phyloP scores from a whole-genome alignment of 768 basidiomycete genomes.

The Kwoniella pini region DNA sequence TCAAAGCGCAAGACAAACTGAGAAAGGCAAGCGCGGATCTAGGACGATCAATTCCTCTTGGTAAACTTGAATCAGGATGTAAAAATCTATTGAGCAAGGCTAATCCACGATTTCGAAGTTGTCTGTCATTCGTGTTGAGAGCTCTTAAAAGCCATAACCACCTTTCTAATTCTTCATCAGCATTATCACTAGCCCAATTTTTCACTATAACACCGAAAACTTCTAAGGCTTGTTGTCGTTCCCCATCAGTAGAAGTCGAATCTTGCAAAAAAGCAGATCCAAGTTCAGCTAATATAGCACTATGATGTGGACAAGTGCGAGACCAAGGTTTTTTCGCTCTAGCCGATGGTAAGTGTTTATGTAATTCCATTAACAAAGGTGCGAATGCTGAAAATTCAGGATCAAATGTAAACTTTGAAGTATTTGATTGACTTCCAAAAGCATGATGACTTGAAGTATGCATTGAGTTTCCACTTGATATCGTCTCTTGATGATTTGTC shows the following conservation, averaged over 20 bases:
- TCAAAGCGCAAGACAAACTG: conserved; percentile 19
- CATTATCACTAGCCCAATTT: conserved; percentile 39
- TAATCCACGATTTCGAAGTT: conserved; percentile 38
- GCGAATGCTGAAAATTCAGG: conserved; percentile 43
- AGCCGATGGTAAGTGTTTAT: conserved; percentile 42
- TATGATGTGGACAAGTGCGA: conserved; percentile 45
- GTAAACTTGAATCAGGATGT: conserved; percentile 31
- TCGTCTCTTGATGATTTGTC: background rate
- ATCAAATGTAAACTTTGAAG: conserved; percentile 17
- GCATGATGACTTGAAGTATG: conserved; percentile 18
- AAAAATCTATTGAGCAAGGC: conserved; percentile 30
- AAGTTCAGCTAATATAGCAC: conserved; percentile 40
- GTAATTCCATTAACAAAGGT: conserved; percentile 41
- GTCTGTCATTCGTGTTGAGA: conserved; percentile 28
- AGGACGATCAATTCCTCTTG: conserved; percentile 22
- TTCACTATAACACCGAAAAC: conserved; percentile 42
- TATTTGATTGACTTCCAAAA: background rate
- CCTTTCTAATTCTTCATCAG: conserved; percentile 42
- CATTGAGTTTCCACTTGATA: conserved; percentile 22
- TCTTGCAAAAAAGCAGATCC: conserved; percentile 32
- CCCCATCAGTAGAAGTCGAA: conserved; percentile 26
- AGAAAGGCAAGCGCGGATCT: conserved; percentile 25
- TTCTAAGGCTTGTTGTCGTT: conserved; percentile 44
- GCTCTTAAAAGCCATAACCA: conserved; percentile 46
- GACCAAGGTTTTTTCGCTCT: conserved; percentile 44